Base-by-base conservation (phyloP, 345 rosid species). In the Leavenworthia alabamica region DNA sequence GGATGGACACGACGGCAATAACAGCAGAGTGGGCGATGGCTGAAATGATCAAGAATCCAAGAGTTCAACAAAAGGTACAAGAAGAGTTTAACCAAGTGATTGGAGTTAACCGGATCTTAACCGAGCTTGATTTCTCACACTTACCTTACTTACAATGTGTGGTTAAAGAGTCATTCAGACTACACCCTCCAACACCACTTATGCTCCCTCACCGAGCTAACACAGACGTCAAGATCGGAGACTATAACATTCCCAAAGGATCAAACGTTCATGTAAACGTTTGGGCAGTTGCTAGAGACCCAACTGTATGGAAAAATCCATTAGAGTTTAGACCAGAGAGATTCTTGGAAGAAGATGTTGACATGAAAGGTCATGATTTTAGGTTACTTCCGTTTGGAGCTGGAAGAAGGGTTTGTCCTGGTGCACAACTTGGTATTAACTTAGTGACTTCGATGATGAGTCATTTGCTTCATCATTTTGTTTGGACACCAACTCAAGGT, bases 101-200 rank as follows among this genome's bases (percentile, higher is more conserved):
- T 12, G 97, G 98, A 46, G 61, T 74, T 0, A 89, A 83, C 48
- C 78, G 93, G 8, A 82, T 86, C 24, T 32, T 92, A 79, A 82
- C 82, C 0, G 96, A 92, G 64, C 6, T 68, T 4, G 96, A 92
- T 66, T 76, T 86, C 78, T 28, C 82, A 12, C 79, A 48, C 53
- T 86, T 88, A 15, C 96, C 95, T 0, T 92, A 92, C 79, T 78
- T 92, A 1, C 95, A 89, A 77, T 74, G 81, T 22, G 74, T 89
- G 37, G 83, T 77, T 19, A 92, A 92, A 70, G 96, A 92, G 61
- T 76, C 89, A 2, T 58, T 92, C 6, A 79, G 96, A 74, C 27
- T 89, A 56, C 98, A 92, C 53, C 96, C 96, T 0, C 98, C 96
- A 1, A 92, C 96, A n/a, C 98, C 96, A 6, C 70, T 92, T 5